phyloP scores from a whole-genome alignment of 2,329 filamentous ascomycete species.

The Nothophoma quercina region DNA sequence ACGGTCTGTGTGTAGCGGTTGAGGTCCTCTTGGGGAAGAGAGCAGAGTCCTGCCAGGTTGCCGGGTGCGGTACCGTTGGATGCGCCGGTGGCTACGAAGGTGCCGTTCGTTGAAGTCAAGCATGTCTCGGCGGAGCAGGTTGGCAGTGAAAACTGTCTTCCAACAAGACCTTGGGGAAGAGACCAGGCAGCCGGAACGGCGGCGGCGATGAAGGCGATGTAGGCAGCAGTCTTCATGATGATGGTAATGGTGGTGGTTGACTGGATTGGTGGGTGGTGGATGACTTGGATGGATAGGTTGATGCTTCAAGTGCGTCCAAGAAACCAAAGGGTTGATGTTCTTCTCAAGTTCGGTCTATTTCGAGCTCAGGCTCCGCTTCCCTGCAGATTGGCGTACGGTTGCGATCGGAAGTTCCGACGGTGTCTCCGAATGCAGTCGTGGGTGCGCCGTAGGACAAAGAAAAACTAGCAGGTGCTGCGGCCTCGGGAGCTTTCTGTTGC shows the following conservation, averaged over 20 bases:
- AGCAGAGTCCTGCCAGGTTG: conserved; percentile 25
- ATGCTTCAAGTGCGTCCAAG: conserved; percentile 11
- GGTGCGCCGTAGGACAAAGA: conserved; percentile 28
- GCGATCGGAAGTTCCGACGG: conserved; percentile 17
- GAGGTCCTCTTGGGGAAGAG: conserved; percentile 24
- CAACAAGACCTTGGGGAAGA: conserved; percentile 10
- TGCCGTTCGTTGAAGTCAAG: conserved; percentile 18
- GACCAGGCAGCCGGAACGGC: conserved; percentile 17
- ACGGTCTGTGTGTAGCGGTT: conserved; percentile 24
- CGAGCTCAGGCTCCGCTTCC: conserved; percentile 17
- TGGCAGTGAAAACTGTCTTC: conserved; percentile 14
- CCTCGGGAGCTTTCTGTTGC: conserved; percentile 1
- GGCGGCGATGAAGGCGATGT: conserved; percentile 16
- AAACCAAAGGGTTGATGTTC: conserved; percentile 9
- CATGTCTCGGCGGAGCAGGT: conserved; percentile 27
- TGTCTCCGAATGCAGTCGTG: conserved; percentile 20
- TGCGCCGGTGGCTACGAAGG: conserved; percentile 12
- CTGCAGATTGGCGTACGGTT: conserved; percentile 24
- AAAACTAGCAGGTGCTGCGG: conserved; percentile 13
- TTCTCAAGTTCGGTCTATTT: conserved; percentile 10
- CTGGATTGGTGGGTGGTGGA: neutral
- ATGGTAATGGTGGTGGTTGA: neutral
- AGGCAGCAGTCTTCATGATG: conserved; percentile 20
- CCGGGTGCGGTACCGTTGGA: conserved; percentile 12
- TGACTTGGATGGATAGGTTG: neutral